phyloP scores from a whole-genome alignment of 768 basidiomycete species.

The Clavulina sp. region DNA sequence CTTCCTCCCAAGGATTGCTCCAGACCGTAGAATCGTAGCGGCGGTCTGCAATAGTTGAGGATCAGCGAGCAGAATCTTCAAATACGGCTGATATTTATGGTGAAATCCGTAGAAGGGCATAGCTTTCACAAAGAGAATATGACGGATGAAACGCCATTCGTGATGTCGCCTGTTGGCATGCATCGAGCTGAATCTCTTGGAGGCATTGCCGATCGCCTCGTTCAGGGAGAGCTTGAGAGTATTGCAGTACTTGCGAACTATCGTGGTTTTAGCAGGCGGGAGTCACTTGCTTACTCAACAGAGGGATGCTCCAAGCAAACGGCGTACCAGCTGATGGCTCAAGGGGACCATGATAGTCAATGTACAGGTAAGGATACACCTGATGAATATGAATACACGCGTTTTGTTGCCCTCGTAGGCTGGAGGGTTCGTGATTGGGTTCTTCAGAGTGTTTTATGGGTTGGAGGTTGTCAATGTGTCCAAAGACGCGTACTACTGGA shows the following conservation, averaged over 20 bases:
- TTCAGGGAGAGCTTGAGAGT: conserved; percentile 64
- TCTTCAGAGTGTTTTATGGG: background rate
- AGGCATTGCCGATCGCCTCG: too few relatives aligned
- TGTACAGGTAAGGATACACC: conserved; percentile 84
- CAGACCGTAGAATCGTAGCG: conserved; percentile 61
- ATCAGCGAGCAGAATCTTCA: conserved; percentile 67
- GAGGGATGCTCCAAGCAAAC: conserved; percentile 8
- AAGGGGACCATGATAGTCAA: conserved; percentile 60
- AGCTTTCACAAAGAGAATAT: conserved; percentile 80
- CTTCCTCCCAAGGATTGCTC: conserved; percentile 60
- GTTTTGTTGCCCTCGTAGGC: conserved; percentile 23
- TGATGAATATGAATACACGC: conserved; percentile 82
- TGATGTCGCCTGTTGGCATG: too few relatives aligned
- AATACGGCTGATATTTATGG: conserved; percentile 63
- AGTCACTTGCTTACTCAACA: too few relatives aligned
- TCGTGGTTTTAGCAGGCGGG: background rate
- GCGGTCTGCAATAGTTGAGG: conserved; percentile 53
- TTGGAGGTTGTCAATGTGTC: conserved; percentile 22
- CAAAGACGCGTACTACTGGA: conserved; percentile 77
- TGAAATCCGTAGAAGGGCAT: conserved; percentile 92
- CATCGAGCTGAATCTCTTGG: too few relatives aligned
- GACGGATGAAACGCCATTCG: conserved; percentile 30
- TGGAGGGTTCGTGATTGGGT: background rate
- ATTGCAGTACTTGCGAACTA: conserved; percentile 36
- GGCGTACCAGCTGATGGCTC: conserved; percentile 46